phyloP scores from a whole-genome alignment of 2,329 filamentous ascomycete species.

The Calcarisporium arbuscula region DNA sequence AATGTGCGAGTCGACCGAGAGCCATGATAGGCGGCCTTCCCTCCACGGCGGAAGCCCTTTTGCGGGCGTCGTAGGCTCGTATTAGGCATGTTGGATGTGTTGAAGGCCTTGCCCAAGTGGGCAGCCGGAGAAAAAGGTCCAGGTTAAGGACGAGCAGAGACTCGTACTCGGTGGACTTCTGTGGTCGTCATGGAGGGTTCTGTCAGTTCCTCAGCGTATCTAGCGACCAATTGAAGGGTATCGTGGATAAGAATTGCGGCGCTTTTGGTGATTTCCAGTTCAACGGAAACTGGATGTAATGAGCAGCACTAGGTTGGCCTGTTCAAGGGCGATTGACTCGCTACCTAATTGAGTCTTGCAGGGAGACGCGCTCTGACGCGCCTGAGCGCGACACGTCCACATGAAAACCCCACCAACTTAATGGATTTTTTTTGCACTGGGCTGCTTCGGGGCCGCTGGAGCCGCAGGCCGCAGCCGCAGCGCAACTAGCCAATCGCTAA shows the following conservation, averaged over 20 bases:
- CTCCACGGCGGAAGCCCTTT: conserved; percentile 62
- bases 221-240: too few species aligned
- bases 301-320: too few species aligned
- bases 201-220: conserved; percentile 5
- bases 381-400: conserved; percentile 19
- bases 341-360: too few species aligned
- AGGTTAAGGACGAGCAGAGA: conserved; percentile 3
- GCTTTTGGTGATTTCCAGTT: too few species aligned
- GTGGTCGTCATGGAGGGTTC: conserved; percentile 13
- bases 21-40: conserved; percentile 66
- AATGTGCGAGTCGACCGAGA: conserved; percentile 66
- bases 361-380: conserved; percentile 28
- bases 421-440: too few species aligned
- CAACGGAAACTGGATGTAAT: too few species aligned
- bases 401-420: conserved; percentile 22
- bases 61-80: conserved; percentile 53
- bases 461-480: conserved; percentile 14
- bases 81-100: conserved; percentile 46
- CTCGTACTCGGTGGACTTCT: conserved; percentile 12
- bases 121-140: neutral
- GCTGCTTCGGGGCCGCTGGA: too few species aligned
- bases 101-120: neutral
- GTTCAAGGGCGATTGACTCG: too few species aligned
- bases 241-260: too few species aligned
- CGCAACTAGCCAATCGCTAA: neutral